phyloP scores from a whole-genome alignment of 805 yeast genomes.

The Scheffersomyces amazonensis region DNA sequence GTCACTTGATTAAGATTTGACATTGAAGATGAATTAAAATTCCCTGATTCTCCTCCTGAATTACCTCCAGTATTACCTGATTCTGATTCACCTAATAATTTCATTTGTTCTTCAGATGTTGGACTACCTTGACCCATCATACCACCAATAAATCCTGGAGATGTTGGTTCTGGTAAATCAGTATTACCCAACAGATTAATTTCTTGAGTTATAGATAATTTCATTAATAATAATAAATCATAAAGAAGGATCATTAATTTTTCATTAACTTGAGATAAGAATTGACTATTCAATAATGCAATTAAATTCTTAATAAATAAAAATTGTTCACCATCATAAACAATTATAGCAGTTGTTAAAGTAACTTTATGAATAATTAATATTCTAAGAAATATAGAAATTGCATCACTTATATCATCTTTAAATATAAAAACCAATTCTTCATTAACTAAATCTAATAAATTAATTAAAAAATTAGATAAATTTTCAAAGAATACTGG shows the following conservation, averaged over 20 bases:
- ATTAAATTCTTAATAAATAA: conserved; percentile 47
- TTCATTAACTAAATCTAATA: conserved; percentile 12
- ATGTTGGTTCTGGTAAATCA: conserved; percentile 4
- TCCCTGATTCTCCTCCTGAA: background rate
- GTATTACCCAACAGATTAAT: conserved; percentile 6
- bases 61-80: too few species aligned
- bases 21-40: background rate
- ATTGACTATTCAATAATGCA: conserved; percentile 41
- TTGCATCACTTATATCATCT: conserved; percentile 20
- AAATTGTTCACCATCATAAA: conserved; percentile 38
- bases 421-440: conserved; percentile 1
- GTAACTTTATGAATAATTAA: conserved; percentile 56
- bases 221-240: conserved; percentile 56
- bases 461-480: conserved; percentile 16
- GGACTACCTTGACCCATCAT: background rate
- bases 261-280: conserved; percentile 35
- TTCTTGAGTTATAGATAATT: conserved; percentile 30
- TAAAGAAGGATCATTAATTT: conserved; percentile 55
- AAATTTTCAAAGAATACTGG: conserved; percentile 19
- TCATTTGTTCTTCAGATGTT: background rate
- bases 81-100: background rate
- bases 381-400: conserved; percentile 51
- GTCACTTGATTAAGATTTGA: conserved; percentile 4
- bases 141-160: conserved; percentile 2
- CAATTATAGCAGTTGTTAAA: conserved; percentile 44